Evolutionary conservation across 2,329 filamentous ascomycete species (phyloP).

Genomic region (Nemania sp.): DNA sequence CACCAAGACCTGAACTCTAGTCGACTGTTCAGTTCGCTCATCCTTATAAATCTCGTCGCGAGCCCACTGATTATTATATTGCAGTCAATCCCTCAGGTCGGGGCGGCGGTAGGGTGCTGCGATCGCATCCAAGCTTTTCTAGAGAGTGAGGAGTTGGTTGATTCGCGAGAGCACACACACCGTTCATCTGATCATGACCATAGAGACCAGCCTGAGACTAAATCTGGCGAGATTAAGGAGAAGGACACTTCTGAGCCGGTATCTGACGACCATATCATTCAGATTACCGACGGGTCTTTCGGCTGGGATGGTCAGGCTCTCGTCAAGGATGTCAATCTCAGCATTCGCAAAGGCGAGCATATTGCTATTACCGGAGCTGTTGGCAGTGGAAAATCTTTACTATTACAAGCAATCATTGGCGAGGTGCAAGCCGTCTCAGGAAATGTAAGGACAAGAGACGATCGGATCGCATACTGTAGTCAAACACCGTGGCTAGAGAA

Average conservation of each 20-base stretch:
- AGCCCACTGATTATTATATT: conserved; percentile 22
- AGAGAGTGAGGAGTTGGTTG: conserved; percentile 16
- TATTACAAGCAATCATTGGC: conserved; percentile 33
- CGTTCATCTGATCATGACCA: not conserved
- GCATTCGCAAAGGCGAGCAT: conserved; percentile 21
- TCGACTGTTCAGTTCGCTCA: conserved; percentile 27
- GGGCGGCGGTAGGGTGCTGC: conserved; percentile 26
- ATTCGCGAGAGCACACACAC: conserved; percentile 13
- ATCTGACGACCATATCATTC: not conserved
- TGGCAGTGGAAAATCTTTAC: conserved; percentile 35
- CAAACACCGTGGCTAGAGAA: conserved; percentile 34
- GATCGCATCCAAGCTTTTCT: conserved; percentile 27
- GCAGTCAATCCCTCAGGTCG: conserved; percentile 22
- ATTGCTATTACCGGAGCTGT: conserved; percentile 34
- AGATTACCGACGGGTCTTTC: conserved; percentile 13
- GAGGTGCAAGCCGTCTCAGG: conserved; percentile 24
- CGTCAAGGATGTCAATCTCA: conserved; percentile 27
- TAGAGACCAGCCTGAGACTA: not conserved
- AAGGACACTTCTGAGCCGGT: not conserved
- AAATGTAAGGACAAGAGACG: conserved; percentile 9
- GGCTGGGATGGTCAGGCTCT: conserved; percentile 19
- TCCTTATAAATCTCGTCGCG: conserved; percentile 26
- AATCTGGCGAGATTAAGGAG: not conserved
- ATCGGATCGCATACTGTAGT: conserved; percentile 28
- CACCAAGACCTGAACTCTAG: conserved; percentile 16